Evolutionary conservation across 2,329 filamentous ascomycete genomes (phyloP), one percentile per base, ranked within the genome.

Genomic region (Sphaerulina musiva): DNA sequence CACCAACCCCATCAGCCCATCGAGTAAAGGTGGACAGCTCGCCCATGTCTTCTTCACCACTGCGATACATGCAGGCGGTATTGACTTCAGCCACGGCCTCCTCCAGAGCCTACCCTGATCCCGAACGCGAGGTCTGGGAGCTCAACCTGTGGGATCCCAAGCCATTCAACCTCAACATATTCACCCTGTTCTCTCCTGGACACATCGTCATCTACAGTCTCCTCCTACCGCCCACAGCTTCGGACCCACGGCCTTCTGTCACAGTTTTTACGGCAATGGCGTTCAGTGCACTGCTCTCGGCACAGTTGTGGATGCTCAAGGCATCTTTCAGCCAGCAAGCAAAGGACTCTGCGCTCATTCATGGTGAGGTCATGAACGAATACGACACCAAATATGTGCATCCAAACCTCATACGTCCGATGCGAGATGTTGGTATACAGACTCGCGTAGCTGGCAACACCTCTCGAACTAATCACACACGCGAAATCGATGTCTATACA

Each of bases 311-410:
- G 49, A 76, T 89, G 31, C 75, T 97, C 47, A 84, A 86, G 56
- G 80, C 79, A 2, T 83, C 79, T 34, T 97, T 92, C 71, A 79
- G 81, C 3, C 91, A 92, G 68, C 91, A 97, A 69, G 82, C 82
- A 57, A 95, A 90, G 68, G 93, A 98, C 70, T 82, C 82, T 1
- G 79, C 84, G 2, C 79, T 96, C 45, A 86, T 98, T 55, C 89
- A 95, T 62, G 89, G 86, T 63, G 88, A 97, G 71, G 92, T 97
- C 4, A 79, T 97, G 72, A 85, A 90, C 68, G 93, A 98, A 72
- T 98, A 98, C 68, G 89, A 97, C 68, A 88, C 83, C 62, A 98
- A 98, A 74, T 96, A 86, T 66, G 93, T 98, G 1, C 89, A 95
- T 66, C 93, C 93, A 2, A 80, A 85, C 9, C 81, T 95, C n/a